These are phyloP conservation scores for Rhizopogon roseolus DNA, from an alignment of 768 basidiomycete genomes.

Conservation along the genomic window DNA sequence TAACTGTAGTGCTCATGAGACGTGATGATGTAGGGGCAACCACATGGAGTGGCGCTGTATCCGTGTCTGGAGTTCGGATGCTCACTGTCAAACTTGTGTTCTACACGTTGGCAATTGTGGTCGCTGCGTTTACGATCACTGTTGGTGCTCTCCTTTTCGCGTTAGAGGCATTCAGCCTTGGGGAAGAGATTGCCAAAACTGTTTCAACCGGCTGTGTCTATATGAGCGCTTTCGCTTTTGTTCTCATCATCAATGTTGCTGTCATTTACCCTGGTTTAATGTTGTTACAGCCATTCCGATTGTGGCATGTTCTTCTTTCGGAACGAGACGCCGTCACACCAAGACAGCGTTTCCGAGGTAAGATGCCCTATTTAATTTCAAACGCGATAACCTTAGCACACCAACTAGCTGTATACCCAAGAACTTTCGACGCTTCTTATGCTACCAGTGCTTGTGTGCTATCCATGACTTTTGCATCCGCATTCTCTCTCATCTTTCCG, in stretches of 20 bases:
- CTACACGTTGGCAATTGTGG: constrained; percentile 48
- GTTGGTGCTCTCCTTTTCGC: constrained; percentile 71
- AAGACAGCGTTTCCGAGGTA: constrained; percentile 74
- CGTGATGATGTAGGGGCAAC: constrained; percentile 38
- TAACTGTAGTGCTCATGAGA: neutral
- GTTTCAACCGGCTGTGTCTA: constrained; percentile 71
- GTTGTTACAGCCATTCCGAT: constrained; percentile 63
- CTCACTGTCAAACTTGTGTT: constrained; percentile 59
- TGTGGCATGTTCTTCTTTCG: constrained; percentile 52
- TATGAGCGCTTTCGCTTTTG: constrained; percentile 56
- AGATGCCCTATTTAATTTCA: constrained; percentile 13
- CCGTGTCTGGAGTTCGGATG: constrained; percentile 58
- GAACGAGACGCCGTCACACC: constrained; percentile 67
- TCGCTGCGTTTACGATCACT: constrained; percentile 55
- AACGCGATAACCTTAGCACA: neutral
- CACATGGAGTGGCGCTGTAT: constrained; percentile 51
- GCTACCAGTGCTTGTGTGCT: constrained; percentile 63
- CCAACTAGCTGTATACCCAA: constrained; percentile 61
- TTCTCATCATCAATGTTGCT: constrained; percentile 58
- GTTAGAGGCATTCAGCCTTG: constrained; percentile 49
- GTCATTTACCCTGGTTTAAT: constrained; percentile 68
- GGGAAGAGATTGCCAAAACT: constrained; percentile 32
- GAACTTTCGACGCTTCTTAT: constrained; percentile 64
- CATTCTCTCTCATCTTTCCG: constrained; percentile 73
- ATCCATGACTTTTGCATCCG: constrained; percentile 66